Evolutionary conservation across 768 basidiomycete species (phyloP), one percentile per base, ranked within the genome.

Genomic region (Boletus insuetus): DNA sequence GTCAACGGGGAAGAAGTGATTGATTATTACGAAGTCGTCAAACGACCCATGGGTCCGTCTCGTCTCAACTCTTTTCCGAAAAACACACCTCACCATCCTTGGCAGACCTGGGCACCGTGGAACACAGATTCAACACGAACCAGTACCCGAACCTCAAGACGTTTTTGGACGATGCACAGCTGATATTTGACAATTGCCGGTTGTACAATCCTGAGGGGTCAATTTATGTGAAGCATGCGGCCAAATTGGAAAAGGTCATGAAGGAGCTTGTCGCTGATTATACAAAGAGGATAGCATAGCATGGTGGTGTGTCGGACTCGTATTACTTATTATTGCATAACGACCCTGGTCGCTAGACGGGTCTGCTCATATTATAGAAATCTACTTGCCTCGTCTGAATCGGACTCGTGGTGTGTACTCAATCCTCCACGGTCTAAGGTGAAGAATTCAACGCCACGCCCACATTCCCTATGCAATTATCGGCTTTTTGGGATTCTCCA

Each of bases 1-100:
- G 95, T 98, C 42, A 85, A 87, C 60, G 75, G 70, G 3, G 82
- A 83, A 7, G 88, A 93, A 56, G 95, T 95, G 7, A 70, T 79
- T 7, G 95, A 98, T 67, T 99, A 99, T 64, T 89, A 92, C 70
- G 87, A 92, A 20, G 83, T 94, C 46, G 86, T 98, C 67, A 86
- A 85, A 62, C 75, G 85, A 54, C 97, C 97, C 3, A 98, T 98
- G 95, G 94, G 94, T 94, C 61, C 54, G 84, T 77, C 53, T 20
- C 54, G 24, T 51, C 40, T 29, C 12, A 35, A 11, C 13, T 19
- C 1, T 16, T 39, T n/a, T 16, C 14, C 16, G 22, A 43, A 41
- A 22, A 12, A 8, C 16, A 14, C 24, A 4, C 12, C 49, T 55
- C 20, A 58, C 37, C 42, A 17, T 22, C 41, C 44, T 29, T 58